Percentiles rank a stretch among this genome's conserved stretches.
These are phyloP conservation scores for Cicer bijugum DNA, from an alignment of 306 rosid species.

Conservation along the genomic window DNA sequence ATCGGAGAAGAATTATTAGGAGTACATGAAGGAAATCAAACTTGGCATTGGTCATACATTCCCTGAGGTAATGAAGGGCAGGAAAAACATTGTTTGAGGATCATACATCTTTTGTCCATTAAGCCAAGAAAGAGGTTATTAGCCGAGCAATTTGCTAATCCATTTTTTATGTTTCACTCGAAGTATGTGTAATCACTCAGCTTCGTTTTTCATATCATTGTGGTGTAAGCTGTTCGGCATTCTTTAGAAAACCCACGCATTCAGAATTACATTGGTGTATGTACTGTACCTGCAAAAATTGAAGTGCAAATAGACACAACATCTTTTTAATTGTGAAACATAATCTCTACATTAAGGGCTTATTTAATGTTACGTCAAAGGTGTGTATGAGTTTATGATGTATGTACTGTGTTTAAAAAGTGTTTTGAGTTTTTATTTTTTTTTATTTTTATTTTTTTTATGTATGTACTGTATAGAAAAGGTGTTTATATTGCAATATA, in stretches of 20 bases:
- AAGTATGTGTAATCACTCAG: slow-evolving; percentile 52
- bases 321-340: too few relatives aligned
- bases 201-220: too few relatives aligned
- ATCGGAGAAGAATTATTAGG: slow-evolving; percentile 14
- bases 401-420: too few relatives aligned
- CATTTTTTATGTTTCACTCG: slow-evolving; percentile 60
- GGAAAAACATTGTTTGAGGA: slow-evolving; percentile 31
- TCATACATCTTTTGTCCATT: slow-evolving; percentile 21
- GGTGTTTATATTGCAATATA: too few relatives aligned
- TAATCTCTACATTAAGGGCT: too few relatives aligned
- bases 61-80: slow-evolving; percentile 8
- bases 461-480: too few relatives aligned
- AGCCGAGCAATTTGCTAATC: slow-evolving; percentile 43
- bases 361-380: too few relatives aligned
- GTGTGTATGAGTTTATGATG: too few relatives aligned
- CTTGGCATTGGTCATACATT: slow-evolving; percentile 29
- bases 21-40: slow-evolving; percentile 33
- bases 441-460: too few relatives aligned
- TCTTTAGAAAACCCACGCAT: background rate
- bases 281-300: background rate
- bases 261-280: slow-evolving; percentile 1
- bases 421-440: too few relatives aligned
- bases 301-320: background rate
- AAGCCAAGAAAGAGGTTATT: slow-evolving; percentile 37
- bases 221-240: background rate